Conservation (phyloP, 1,139 yeast species). For the Torulaspora pretoriensis region DNA sequence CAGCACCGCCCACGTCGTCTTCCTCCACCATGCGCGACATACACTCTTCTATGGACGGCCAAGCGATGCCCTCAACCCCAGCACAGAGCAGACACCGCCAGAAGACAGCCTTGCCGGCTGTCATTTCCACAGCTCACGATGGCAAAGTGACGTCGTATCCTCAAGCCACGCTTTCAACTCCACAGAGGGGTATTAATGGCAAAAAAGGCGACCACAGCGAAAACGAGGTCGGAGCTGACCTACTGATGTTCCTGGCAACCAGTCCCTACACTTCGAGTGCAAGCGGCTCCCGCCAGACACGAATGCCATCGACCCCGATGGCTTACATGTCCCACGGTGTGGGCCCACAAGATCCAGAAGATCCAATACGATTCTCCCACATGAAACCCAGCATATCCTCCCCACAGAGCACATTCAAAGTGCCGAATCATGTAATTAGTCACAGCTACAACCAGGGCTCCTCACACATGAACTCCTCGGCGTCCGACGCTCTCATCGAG, state of each 20-base stretch:
- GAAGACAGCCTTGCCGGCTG: slow-evolving; percentile 6
- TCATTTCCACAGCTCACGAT: slow-evolving; percentile 5
- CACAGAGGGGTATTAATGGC: slow-evolving; percentile 13
- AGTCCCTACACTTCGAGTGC: slow-evolving; percentile 32
- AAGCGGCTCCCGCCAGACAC: slow-evolving; percentile 5
- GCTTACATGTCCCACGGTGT: slow-evolving; percentile 14
- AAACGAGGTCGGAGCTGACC: slow-evolving; percentile 35
- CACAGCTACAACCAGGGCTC: slow-evolving; percentile 6
- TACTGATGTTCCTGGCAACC: slow-evolving; percentile 37
- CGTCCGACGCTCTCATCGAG: slow-evolving; percentile 27
- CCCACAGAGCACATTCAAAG: slow-evolving; percentile 35
- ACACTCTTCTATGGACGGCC: neutral
- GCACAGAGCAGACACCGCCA: slow-evolving; percentile 2
- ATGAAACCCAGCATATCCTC: slow-evolving; percentile 32
- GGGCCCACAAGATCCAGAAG: slow-evolving; percentile 17
- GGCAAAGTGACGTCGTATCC: neutral
- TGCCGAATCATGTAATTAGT: slow-evolving; percentile 19
- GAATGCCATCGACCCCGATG: slow-evolving; percentile 29
- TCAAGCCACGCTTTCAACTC: slow-evolving; percentile 11
- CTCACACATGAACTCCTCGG: slow-evolving; percentile 4
- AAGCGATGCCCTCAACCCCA: slow-evolving; percentile 13
- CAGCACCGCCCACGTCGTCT: slow-evolving; percentile 15
- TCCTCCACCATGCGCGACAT: slow-evolving; percentile 6
- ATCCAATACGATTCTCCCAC: slow-evolving; percentile 31
- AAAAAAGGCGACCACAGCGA: slow-evolving; percentile 7